Conservation (phyloP, 1,284 basidiomycete genomes). For the Marasmius tenuissimus region DNA sequence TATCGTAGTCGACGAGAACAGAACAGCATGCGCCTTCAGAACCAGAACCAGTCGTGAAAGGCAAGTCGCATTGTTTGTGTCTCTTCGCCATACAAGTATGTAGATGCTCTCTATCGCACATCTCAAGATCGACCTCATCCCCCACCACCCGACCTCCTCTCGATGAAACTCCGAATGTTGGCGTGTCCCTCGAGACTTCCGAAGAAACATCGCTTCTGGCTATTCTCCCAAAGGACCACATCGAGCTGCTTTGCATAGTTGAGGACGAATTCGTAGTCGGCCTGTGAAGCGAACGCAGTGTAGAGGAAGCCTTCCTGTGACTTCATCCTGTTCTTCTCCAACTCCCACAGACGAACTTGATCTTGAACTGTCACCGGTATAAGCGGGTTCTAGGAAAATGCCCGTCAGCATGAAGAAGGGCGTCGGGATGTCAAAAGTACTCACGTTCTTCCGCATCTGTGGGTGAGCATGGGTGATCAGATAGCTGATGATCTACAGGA, state of each 20-base stretch:
- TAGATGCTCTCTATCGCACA: no score
- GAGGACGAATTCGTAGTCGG: conserved; percentile 86
- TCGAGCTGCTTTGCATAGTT: conserved; percentile 84
- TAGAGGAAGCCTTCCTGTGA: conserved; percentile 89
- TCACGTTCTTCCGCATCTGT: conserved; percentile 94
- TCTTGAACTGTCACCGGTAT: conserved; percentile 96
- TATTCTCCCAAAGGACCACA: conserved; percentile 77
- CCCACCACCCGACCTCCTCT: conserved; percentile 35
- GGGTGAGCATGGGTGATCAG: conserved; percentile 94
- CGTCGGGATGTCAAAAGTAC: conserved; percentile 23
- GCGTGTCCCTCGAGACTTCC: conserved; percentile 78
- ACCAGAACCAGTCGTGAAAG: no score
- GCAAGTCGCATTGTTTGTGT: no score
- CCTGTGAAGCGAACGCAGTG: conserved; percentile 82
- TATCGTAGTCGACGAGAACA: no score
- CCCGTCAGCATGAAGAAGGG: not conserved
- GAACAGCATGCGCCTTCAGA: no score
- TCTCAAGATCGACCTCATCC: not conserved
- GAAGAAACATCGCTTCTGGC: conserved; percentile 77
- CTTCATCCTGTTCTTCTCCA: conserved; percentile 91
- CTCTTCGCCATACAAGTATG: no score
- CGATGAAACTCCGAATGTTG: conserved; percentile 79
- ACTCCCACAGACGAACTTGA: conserved; percentile 97
- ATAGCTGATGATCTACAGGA: conserved; percentile 87
- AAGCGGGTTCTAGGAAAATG: conserved; percentile 68